These are phyloP conservation scores for Nicotiana knightiana DNA, from an alignment of 257 asterid species.

Conservation along the genomic window DNA sequence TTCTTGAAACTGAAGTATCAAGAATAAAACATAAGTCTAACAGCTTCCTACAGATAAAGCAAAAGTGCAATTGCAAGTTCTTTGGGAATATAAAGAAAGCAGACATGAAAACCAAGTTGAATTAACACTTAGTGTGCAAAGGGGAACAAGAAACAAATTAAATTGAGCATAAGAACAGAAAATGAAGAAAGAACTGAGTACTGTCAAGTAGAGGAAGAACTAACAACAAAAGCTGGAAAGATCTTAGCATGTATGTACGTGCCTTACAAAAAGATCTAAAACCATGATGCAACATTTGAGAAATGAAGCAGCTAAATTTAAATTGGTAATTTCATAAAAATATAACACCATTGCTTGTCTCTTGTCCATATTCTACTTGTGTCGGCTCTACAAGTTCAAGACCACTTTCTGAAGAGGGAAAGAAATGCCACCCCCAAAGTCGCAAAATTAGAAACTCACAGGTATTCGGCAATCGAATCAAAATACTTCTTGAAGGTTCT, in stretches of 20 bases:
- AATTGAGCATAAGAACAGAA: background rate
- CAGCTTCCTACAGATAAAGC: slow-evolving; percentile 6
- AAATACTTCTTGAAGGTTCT: background rate
- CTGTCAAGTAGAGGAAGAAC: background rate
- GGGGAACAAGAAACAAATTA: background rate
- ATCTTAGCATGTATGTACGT: background rate
- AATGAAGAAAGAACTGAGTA: background rate
- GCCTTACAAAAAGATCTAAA: background rate
- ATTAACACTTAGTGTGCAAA: background rate
- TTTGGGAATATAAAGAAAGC: background rate
- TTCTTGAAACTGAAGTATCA: slow-evolving; percentile 33
- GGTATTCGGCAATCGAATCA: background rate
- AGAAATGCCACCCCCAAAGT: background rate
- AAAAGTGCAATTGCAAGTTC: background rate
- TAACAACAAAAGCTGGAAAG: background rate
- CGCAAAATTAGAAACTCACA: background rate
- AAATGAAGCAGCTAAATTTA: background rate
- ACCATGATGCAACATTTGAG: background rate
- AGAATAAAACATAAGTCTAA: background rate
- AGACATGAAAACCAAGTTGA: background rate
- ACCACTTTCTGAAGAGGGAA: background rate
- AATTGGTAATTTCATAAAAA: background rate
- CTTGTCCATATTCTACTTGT: background rate
- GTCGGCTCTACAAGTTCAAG: background rate
- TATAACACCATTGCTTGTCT: background rate